phyloP scores from a whole-genome alignment of 108 stramenopile genomes.

The Aureococcus anophagefferens region DNA sequence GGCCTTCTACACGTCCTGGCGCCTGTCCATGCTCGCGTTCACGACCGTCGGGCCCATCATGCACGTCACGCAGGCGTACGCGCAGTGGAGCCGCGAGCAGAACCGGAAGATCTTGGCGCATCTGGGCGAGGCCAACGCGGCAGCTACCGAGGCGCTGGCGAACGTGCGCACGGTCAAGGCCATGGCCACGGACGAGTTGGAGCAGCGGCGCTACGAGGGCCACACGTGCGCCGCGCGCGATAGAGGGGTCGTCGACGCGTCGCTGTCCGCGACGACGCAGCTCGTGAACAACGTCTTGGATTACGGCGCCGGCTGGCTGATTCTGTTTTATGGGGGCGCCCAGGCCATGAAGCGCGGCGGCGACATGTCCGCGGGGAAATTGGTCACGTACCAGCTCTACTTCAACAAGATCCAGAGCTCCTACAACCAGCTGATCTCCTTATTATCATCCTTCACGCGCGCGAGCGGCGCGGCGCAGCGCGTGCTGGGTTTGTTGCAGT shows the following conservation, averaged over 20 bases:
- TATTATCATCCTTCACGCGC: constrained; percentile 48
- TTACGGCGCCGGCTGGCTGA: constrained; percentile 36
- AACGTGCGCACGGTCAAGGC: constrained; percentile 67
- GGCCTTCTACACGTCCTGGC: constrained; percentile 5
- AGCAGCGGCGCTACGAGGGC: constrained; percentile 28
- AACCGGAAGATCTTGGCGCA: constrained; percentile 61
- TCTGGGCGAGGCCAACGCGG: constrained; percentile 62
- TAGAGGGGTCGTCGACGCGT: constrained; percentile 36
- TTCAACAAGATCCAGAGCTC: constrained; percentile 42
- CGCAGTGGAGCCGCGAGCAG: background rate
- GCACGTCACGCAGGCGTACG: constrained; percentile 1
- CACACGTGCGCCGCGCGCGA: constrained; percentile 21
- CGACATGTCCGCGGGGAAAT: constrained; percentile 42
- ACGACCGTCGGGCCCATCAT: constrained; percentile 3
- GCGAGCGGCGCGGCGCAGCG: constrained; percentile 65
- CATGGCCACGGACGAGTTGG: constrained; percentile 40
- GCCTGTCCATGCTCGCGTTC: constrained; percentile 4
- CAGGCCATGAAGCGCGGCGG: constrained; percentile 23
- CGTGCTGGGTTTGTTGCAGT: constrained; percentile 56
- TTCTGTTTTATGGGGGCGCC: constrained; percentile 68
- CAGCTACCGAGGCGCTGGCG: constrained; percentile 57
- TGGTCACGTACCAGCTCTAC: constrained; percentile 60
- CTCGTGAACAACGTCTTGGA: constrained; percentile 36
- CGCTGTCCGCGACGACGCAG: constrained; percentile 41
- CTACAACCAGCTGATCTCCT: constrained; percentile 44